Evolutionary conservation across 345 rosid genomes (phyloP).

Genomic region (Rhizophora mangle): DNA sequence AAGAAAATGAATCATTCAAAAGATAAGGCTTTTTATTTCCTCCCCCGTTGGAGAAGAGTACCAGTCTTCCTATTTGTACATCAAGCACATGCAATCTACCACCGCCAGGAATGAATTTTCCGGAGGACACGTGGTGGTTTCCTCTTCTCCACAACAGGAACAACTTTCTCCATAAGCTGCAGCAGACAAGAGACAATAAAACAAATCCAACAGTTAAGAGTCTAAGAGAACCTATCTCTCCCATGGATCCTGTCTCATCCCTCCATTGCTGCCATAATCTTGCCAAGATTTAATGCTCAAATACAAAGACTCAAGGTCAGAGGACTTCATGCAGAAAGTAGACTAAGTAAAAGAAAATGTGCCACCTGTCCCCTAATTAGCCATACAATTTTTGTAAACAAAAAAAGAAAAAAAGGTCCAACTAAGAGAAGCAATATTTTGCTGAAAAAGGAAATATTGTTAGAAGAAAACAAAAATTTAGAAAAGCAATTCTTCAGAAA

Average conservation of each 20-base stretch:
- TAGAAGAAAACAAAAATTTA: no score
- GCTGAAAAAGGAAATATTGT: no score
- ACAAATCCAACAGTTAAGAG: not conserved
- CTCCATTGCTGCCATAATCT: not conserved
- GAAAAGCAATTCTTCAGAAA: no score
- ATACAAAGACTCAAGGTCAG: no score
- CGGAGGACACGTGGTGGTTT: constrained; percentile 45
- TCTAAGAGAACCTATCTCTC: not conserved
- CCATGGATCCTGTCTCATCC: constrained; percentile 1
- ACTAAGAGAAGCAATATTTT: no score
- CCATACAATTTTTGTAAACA: no score
- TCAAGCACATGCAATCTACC: constrained; percentile 38
- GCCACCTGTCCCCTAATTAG: no score
- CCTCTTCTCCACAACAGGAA: constrained; percentile 65
- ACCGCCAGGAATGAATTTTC: constrained; percentile 58
- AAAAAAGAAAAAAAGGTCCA: no score
- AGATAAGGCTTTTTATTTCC: constrained; percentile 7
- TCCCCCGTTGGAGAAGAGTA: constrained; percentile 8
- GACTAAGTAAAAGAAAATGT: no score
- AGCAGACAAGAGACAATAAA: constrained; percentile 9
- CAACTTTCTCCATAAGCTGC: constrained; percentile 74
- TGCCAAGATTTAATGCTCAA: no score
- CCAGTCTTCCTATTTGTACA: not conserved
- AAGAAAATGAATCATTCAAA: constrained; percentile 15
- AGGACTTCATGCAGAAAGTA: no score